Evolutionary conservation across 306 rosid species (phyloP).

Genomic region (Cicer judaicum): DNA sequence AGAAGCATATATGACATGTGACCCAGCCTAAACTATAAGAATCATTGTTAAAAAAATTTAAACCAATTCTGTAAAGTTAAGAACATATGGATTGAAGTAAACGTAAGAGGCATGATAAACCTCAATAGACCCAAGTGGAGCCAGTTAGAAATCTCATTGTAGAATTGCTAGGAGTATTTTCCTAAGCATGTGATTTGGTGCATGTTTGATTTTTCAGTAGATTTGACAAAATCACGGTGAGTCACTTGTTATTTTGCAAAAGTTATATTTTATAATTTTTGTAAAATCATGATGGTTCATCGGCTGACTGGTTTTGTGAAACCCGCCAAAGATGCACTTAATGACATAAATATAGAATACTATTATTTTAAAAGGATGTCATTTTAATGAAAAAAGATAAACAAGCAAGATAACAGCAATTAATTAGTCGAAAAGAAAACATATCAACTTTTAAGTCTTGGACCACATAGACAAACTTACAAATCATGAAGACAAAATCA

Average conservation of each 20-base stretch:
- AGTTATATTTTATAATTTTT: no score
- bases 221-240: no score
- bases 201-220: no score
- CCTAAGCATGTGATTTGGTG: no score
- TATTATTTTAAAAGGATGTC: background rate
- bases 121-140: background rate
- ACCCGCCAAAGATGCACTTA: no score
- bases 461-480: conserved; percentile 43
- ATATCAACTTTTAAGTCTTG: conserved; percentile 20
- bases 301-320: no score
- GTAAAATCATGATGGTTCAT: no score
- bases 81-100: background rate
- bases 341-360: no score
- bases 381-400: conserved; percentile 33
- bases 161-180: background rate
- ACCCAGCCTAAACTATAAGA: background rate
- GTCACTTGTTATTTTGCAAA: no score
- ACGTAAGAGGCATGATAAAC: conserved; percentile 1
- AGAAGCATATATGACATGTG: background rate
- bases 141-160: conserved; percentile 18
- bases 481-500: conserved; percentile 17
- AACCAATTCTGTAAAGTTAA: background rate
- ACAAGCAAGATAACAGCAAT: conserved; percentile 18
- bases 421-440: conserved; percentile 24
- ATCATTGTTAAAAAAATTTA: background rate